Percentiles rank a stretch among this genome's conserved stretches.
Conservation (phyloP, 2,329 filamentous ascomycete species). For the Fusarium sp. region DNA sequence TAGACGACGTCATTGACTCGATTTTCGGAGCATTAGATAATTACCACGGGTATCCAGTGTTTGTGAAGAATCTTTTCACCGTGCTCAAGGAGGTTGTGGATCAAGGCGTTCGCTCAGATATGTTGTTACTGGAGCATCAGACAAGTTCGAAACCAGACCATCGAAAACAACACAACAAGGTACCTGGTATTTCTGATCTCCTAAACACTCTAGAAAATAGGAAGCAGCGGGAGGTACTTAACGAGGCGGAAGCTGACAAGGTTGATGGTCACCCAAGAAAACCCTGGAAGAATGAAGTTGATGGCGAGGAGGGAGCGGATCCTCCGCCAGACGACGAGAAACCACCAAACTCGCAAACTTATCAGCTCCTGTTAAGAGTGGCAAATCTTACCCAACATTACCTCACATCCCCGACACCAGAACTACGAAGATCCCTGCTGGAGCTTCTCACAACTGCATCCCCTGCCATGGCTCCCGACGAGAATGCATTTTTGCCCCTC, state of each 20-base stretch:
- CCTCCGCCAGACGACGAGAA: constrained; percentile 59
- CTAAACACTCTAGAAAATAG: constrained; percentile 69
- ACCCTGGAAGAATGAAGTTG: constrained; percentile 53
- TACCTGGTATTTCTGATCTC: constrained; percentile 58
- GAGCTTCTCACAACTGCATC: constrained; percentile 79
- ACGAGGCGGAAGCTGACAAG: constrained; percentile 49
- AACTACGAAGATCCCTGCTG: constrained; percentile 81
- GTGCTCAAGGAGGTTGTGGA: constrained; percentile 86
- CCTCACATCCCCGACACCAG: constrained; percentile 84
- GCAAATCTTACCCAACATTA: constrained; percentile 88
- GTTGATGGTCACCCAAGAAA: constrained; percentile 48
- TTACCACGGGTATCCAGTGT: constrained; percentile 89
- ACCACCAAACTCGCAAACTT: constrained; percentile 79
- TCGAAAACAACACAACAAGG: constrained; percentile 52
- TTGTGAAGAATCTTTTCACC: constrained; percentile 86
- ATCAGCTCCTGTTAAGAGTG: constrained; percentile 83
- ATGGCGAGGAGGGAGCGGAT: constrained; percentile 51
- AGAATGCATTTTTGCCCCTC: constrained; percentile 86
- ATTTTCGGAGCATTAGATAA: constrained; percentile 94
- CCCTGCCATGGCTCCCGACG: constrained; percentile 76
- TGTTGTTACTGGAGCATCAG: constrained; percentile 59
- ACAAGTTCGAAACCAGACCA: constrained; percentile 54
- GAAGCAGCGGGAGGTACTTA: constrained; percentile 48
- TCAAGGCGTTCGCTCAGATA: constrained; percentile 74
- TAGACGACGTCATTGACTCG: constrained; percentile 90